Conservation (phyloP, 768 basidiomycete genomes). For the Lentinula detonsa region DNA sequence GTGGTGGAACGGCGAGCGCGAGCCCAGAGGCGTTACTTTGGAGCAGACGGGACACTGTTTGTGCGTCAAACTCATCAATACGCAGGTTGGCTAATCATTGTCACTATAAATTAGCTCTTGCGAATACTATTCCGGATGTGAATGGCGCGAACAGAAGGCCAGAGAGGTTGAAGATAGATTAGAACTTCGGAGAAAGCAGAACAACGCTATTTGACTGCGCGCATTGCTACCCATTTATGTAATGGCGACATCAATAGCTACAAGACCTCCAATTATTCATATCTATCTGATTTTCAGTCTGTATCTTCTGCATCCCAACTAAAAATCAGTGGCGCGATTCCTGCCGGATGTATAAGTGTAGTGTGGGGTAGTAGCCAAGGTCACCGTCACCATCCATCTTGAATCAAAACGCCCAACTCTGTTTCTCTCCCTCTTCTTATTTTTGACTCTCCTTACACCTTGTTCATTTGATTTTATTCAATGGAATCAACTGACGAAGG, state of each 20-base stretch:
- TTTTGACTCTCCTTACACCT: background rate
- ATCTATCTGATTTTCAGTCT: background rate
- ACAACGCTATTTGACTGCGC: background rate
- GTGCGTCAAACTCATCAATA: constrained; percentile 34
- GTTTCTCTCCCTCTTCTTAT: background rate
- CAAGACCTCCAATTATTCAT: background rate
- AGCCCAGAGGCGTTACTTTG: constrained; percentile 64
- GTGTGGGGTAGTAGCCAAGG: background rate
- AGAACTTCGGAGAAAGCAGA: background rate
- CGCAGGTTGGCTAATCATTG: background rate
- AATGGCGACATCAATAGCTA: background rate
- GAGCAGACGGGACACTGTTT: constrained; percentile 57
- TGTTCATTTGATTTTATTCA: background rate
- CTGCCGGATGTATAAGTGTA: background rate
- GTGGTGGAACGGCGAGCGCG: constrained; percentile 74
- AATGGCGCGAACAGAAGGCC: constrained; percentile 68
- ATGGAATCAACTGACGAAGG: constrained; percentile 14
- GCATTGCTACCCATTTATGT: background rate
- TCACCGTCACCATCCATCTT: background rate
- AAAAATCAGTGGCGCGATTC: background rate
- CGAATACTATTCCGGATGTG: constrained; percentile 71
- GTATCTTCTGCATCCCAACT: too few species aligned
- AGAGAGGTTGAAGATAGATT: constrained; percentile 19
- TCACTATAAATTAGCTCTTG: constrained; percentile 40
- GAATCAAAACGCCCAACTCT: background rate